phyloP scores from a whole-genome alignment of 1,284 basidiomycete genomes.

The Irpex sp. region DNA sequence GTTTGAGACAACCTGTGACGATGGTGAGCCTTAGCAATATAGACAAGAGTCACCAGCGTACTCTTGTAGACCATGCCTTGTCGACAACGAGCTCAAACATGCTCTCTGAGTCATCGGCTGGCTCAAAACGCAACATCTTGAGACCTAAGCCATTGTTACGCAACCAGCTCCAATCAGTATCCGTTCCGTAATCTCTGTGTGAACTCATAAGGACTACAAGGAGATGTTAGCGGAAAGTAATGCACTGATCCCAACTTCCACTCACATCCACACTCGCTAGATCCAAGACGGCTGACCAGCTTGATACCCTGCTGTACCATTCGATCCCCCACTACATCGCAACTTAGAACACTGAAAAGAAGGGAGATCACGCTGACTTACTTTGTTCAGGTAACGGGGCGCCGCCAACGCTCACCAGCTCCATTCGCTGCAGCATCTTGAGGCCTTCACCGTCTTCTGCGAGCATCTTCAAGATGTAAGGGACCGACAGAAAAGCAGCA shows the following conservation, averaged over 20 bases:
- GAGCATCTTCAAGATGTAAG: slow-evolving; percentile 20
- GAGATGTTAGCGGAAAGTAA: neutral
- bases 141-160: slow-evolving; percentile 7
- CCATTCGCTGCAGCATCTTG: slow-evolving; percentile 18
- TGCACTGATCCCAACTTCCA: too few relatives aligned
- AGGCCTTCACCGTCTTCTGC: slow-evolving; percentile 13
- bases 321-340: slow-evolving; percentile 16
- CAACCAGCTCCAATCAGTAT: slow-evolving; percentile 18
- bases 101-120: slow-evolving; percentile 2
- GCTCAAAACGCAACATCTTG: slow-evolving; percentile 13
- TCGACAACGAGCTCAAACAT: slow-evolving; percentile 16
- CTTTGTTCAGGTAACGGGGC: slow-evolving; percentile 15
- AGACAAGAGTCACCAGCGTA: neutral
- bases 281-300: slow-evolving; percentile 19
- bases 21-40: neutral
- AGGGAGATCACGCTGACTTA: neutral
- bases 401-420: slow-evolving; percentile 19
- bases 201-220: slow-evolving; percentile 21
- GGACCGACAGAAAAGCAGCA: slow-evolving; percentile 17
- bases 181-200: slow-evolving; percentile 13
- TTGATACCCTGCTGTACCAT: slow-evolving; percentile 17
- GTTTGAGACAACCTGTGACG: slow-evolving; percentile 15
- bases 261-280: slow-evolving; percentile 21
- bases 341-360: neutral
- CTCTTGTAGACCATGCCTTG: slow-evolving; percentile 16